Base-by-base conservation (phyloP, 371 early-diverging fungal genomes). In the Mucor lusitanicus region DNA sequence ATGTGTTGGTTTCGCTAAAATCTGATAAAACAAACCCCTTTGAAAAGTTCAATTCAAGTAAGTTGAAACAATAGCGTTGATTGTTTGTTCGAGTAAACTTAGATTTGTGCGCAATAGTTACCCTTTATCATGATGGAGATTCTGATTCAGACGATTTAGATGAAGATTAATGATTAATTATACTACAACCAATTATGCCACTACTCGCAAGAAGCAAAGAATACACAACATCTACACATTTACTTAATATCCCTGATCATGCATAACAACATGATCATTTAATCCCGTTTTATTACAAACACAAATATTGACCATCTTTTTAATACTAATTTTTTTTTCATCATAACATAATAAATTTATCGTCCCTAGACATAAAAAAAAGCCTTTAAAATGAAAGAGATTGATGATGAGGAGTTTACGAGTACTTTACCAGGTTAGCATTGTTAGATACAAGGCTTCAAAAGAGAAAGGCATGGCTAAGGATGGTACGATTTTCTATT, bases 121-220 rank as follows among this genome's bases (percentile, higher is more conserved):
- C 89, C n/a, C 70, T 89, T 55, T 79, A 85, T 33, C 86, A 87
- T 73, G 83, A 87, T 61, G 88, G 87, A 23, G 87, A 89, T 44
- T 88, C 87, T 42, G 83, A 83, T 64, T 57, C 62, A 48, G 65
- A 72, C 57, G 59, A 70, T 33, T 59, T 40, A 40, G 44, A 57
- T 17, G 19, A 61, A 25, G 19, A 50, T 25, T 12, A 25, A 27
- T 50, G 13, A 53, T 25, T 53, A 53, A 25, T 53, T 25, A 19
- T 46, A 54, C 15, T 55, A 55, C 8, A 32, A 19, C 32, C n/a
- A n/a, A n/a, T n/a, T n/a, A n/a, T n/a, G 32, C 56, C 23, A 50
- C 13, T 50, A 50, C 19, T 50, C 23, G 40, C 40, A 40, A 40
- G 40, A 40, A 40, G n/a, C n/a, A n/a, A 40, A 15, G 17, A 13